Percentiles rank a stretch among this genome's conserved stretches.
phyloP scores from a whole-genome alignment of 345 rosid genomes.

The Eucalyptus regnans region DNA sequence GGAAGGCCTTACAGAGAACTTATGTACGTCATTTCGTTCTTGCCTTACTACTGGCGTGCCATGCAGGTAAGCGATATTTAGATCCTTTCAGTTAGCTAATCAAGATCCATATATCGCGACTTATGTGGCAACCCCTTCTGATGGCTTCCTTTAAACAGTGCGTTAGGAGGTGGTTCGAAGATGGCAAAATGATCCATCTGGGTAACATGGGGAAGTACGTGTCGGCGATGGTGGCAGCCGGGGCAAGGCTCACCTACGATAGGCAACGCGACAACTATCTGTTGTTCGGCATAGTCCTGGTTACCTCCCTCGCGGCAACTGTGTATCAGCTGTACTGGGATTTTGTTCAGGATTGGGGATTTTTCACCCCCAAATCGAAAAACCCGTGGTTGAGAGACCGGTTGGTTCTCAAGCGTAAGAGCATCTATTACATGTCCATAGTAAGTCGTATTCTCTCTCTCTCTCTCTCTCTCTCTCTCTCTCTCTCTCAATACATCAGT shows the following conservation, averaged over 20 bases:
- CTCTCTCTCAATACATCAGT: neutral
- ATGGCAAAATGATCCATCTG: constrained; percentile 39
- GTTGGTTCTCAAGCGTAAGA: constrained; percentile 61
- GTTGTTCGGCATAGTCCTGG: constrained; percentile 52
- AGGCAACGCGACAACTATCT: constrained; percentile 22
- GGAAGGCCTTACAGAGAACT: constrained; percentile 71
- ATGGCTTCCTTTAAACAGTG: constrained; percentile 25
- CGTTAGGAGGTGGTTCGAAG: constrained; percentile 88
- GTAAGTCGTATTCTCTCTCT: constrained; percentile 22
- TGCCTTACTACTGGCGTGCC: constrained; percentile 96
- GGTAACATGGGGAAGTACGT: constrained; percentile 97
- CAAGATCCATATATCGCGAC: neutral
- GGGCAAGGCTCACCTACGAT: constrained; percentile 71
- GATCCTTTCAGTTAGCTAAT: neutral
- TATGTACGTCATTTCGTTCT: constrained; percentile 73
- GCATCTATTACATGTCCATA: constrained; percentile 69
- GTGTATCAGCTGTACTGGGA: constrained; percentile 92
- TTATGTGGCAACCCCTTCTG: neutral
- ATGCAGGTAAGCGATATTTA: constrained; percentile 56
- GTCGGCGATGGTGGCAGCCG: constrained; percentile 97
- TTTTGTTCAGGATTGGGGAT: constrained; percentile 90
- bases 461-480: neutral
- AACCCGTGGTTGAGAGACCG: constrained; percentile 82
- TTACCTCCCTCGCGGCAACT: constrained; percentile 62
- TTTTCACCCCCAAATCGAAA: constrained; percentile 56